These are phyloP conservation scores for Akebia trifoliata DNA, from an alignment of 164 flowering plant genomes.

Conservation along the genomic window DNA sequence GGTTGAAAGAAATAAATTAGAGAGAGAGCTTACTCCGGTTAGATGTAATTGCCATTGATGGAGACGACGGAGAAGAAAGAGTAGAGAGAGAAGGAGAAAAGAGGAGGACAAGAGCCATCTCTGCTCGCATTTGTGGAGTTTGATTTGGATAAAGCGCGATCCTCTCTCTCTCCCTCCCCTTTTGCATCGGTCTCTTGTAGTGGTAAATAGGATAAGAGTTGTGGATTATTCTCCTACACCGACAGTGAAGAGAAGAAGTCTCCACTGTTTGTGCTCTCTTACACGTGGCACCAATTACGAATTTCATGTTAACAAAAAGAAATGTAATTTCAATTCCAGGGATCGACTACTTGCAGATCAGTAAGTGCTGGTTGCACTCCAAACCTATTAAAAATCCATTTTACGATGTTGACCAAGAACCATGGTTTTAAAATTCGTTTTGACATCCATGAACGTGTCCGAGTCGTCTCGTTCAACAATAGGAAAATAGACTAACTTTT, in stretches of 20 bases:
- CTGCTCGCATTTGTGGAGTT: conserved; percentile 4
- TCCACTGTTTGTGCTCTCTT: not conserved
- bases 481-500: no score
- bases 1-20: not conserved
- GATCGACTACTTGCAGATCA: no score
- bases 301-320: not conserved
- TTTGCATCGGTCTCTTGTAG: not conserved
- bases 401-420: no score
- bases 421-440: no score
- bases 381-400: no score
- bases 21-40: conserved; percentile 8
- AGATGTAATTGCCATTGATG: conserved; percentile 10
- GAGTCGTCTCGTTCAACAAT: no score
- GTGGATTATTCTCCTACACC: not conserved
- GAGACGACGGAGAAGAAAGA: conserved; percentile 9
- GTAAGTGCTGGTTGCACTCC: no score
- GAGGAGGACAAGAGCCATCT: conserved; percentile 21
- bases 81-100: conserved; percentile 9
- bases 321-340: no score
- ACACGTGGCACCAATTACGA: not conserved
- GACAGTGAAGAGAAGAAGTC: not conserved
- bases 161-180: not conserved
- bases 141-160: conserved; percentile 11
- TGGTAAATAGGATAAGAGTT: not conserved
- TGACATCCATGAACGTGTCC: no score